phyloP scores from a whole-genome alignment of 1,284 basidiomycete species.

The Earliella scabrosa region DNA sequence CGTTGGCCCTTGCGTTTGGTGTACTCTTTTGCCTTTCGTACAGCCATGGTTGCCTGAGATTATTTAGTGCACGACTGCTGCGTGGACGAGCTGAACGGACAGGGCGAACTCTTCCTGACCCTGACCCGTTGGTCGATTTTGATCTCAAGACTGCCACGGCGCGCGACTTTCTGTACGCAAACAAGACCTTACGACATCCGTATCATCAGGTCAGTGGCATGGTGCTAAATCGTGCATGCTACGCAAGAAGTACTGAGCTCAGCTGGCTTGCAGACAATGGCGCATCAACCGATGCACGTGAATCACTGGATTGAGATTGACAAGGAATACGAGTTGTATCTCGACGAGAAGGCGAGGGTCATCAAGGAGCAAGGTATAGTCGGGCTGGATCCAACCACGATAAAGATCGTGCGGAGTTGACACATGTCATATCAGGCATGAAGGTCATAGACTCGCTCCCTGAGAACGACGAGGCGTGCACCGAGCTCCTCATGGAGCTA shows the following conservation, averaged over 20 bases:
- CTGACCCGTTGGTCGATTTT: conserved; percentile 36
- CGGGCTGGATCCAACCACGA: no score
- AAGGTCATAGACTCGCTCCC: conserved; percentile 43
- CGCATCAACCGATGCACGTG: conserved; percentile 45
- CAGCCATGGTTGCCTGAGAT: no score
- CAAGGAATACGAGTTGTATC: conserved; percentile 42
- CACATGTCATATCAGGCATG: conserved; percentile 24
- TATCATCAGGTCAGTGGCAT: conserved; percentile 36
- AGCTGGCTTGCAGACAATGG: conserved; percentile 44
- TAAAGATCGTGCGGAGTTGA: neutral
- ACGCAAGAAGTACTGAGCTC: no score
- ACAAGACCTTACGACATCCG: conserved; percentile 40
- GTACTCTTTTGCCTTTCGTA: no score
- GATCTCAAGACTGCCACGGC: conserved; percentile 34
- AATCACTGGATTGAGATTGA: conserved; percentile 50
- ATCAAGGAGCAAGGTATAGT: conserved; percentile 37
- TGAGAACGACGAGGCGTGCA: conserved; percentile 42
- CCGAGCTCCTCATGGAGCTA: conserved; percentile 41
- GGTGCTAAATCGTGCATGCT: no score
- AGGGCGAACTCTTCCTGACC: no score
- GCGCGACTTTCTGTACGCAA: conserved; percentile 41
- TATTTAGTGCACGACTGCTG: no score
- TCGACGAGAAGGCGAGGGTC: conserved; percentile 42
- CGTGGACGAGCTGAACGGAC: no score
- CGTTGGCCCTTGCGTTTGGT: no score